Conservation (phyloP, 2,329 filamentous ascomycete species). For the Penicillium sumatraense region DNA sequence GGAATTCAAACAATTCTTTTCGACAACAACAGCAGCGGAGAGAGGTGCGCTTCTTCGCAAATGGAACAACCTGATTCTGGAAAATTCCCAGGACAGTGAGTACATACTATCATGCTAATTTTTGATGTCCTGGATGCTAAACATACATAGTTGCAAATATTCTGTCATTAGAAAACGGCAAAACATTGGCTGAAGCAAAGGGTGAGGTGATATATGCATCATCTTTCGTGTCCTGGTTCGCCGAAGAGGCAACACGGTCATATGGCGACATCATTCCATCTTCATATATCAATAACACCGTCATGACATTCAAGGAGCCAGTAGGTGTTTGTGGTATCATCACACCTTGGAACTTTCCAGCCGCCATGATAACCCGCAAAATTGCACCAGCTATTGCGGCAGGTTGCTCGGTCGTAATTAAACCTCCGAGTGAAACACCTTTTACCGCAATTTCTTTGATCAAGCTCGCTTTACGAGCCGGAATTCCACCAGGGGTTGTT, state of each 20-base stretch:
- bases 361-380: constrained; percentile 65
- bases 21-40: constrained; percentile 55
- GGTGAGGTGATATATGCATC: constrained; percentile 55
- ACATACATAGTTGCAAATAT: constrained; percentile 42
- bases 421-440: constrained; percentile 37
- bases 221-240: constrained; percentile 57
- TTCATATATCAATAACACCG: constrained; percentile 62
- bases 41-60: constrained; percentile 56
- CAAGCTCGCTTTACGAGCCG: constrained; percentile 31
- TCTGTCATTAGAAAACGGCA: constrained; percentile 65
- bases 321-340: constrained; percentile 83
- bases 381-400: constrained; percentile 37
- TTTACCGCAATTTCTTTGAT: constrained; percentile 31
- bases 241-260: constrained; percentile 53
- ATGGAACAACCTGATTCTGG: constrained; percentile 61
- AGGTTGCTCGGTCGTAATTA: constrained; percentile 40
- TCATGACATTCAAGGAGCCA: constrained; percentile 78
- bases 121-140: background rate
- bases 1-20: constrained; percentile 42
- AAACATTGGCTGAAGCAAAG: constrained; percentile 56
- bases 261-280: constrained; percentile 62
- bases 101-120: background rate
- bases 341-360: constrained; percentile 89
- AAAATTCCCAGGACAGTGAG: constrained; percentile 55
- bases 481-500: constrained; percentile 32